Base-by-base conservation (phyloP, 768 basidiomycete species). In the Naganishia antarctica region DNA sequence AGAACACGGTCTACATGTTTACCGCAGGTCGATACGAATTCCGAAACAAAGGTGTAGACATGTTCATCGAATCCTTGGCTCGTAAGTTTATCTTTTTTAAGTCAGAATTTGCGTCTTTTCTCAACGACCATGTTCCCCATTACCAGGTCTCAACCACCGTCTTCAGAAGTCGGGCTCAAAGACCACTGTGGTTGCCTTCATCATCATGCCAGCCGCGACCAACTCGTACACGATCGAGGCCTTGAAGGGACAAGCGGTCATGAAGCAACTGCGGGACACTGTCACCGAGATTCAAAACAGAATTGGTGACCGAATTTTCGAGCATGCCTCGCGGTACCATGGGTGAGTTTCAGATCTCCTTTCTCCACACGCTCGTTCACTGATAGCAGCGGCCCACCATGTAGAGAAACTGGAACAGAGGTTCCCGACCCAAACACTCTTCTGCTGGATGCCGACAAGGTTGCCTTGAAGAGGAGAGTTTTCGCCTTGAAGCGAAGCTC, bases 1-100 rank as follows among this genome's bases (percentile, higher is more conserved):
- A 94, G 21, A 80, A 81, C 74, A 80, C 78, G 13, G 70, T 80
- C 44, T 80, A 96, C 89, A 86, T 97, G 84, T 99, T 99, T 80
- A 98, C 91, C 16, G 96, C 96, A n/a, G 96, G 96, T 44, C 85
- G 96, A 46, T 99, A 99, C 78, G 96, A 99, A 78, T 99, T 96
- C 78, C 84, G 96, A 44, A 99, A 99, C 82, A 99, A 99, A 81
- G 96, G 96, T 62, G 92, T 98, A 31, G 96, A 99, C 76, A 96
- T 99, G 94, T 99, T 97, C 77, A 94, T 99, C 70, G 96, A 99
- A 79, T 83, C 88, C 18, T 85, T 99, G 63, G 96, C 94, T 29
- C 90, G 94, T 75, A 58, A 70, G 80, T 76, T 26, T 11, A 23
- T 23, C 8, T 12, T 41, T 21, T 15, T 1, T 47, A 34, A 29